Evolutionary conservation across 2,329 filamentous ascomycete species (phyloP), one percentile per base, ranked within the genome.

Genomic region (Hortaea werneckii): DNA sequence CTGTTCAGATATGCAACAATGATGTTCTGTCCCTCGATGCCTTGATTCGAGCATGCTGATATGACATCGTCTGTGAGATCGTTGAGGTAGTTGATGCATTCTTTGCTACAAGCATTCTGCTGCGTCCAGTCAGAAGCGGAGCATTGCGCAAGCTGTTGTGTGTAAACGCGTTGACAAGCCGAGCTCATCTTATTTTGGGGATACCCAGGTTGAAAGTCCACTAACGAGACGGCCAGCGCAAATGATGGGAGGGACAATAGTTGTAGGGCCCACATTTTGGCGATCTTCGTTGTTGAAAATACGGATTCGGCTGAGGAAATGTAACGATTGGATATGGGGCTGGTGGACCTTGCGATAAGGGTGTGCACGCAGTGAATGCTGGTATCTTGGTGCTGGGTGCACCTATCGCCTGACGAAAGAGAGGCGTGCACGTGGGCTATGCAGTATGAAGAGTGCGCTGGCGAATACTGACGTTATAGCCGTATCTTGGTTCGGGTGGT

Each of bases 131-230:
- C 71, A 12, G 50, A 49, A 8, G 59, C 50, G 0, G 46, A 48
- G 55, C 71, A 74, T 34, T 64, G 66, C 6, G 58, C 42, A 45
- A 74, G 71, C 6, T 55, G 44, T 10, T 59, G 47, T 28, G 56
- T 65, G 61, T 74, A 74, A 28, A 68, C 60, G 6, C 51, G 50
- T 37, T 65, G 45, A 52, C 71, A 74, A 20, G 52, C 43, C 10
- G 54, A 35, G 4, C 67, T 64, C 5, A 73, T 64, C 46, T 65
- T 60, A 5, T 63, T 56, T 9, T 35, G 9, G n/a, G 32, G 32
- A 51, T 68, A 61, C 34, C 63, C 61, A 13, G 69, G 69, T 1
- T 62, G 63, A 55, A 74, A 73, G 55, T 69, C 67, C 28, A 64
- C 57, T 34, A 74, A 67, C 20, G 65, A 64, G 37, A 71, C 66